A percentile compares a stretch with the other conserved stretches of the same genome.
phyloP scores from a whole-genome alignment of 2,329 filamentous ascomycete species.

The Madurella mycetomatis region DNA sequence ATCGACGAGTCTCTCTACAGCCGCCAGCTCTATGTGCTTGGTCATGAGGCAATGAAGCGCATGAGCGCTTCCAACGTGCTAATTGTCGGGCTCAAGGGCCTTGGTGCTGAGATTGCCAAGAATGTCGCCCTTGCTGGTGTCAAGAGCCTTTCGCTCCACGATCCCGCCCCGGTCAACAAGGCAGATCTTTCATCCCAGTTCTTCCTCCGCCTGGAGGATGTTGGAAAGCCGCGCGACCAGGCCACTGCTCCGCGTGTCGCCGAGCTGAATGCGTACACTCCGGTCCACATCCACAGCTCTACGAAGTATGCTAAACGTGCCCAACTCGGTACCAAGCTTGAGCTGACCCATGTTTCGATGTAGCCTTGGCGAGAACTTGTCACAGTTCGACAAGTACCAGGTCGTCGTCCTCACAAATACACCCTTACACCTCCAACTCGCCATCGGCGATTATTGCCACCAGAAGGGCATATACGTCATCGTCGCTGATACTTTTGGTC shows the following conservation, averaged over 20 bases:
- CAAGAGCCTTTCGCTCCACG: conserved; percentile 91
- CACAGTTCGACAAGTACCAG: conserved; percentile 85
- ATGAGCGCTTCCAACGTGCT: conserved; percentile 97
- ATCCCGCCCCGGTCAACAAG: conserved; percentile 77
- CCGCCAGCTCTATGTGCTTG: conserved; percentile 67
- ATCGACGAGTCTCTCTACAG: conserved; percentile 73
- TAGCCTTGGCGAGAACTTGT: conserved; percentile 70
- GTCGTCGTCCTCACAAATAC: conserved; percentile 87
- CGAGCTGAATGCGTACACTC: conserved; percentile 95
- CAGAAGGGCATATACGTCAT: conserved; percentile 88
- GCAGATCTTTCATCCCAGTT: conserved; percentile 95
- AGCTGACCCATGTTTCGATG: conserved; percentile 25
- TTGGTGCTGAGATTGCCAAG: conserved; percentile 98
- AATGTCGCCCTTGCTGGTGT: conserved; percentile 97
- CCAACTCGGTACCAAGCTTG: neutral
- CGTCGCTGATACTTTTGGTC: conserved; percentile 81
- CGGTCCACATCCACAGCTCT: conserved; percentile 71
- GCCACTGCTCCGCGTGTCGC: conserved; percentile 85
- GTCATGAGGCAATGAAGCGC: conserved; percentile 90
- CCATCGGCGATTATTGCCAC: conserved; percentile 90
- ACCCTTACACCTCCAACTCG: conserved; percentile 72
- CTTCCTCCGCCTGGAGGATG: conserved; percentile 83
- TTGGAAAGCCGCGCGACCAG: conserved; percentile 85
- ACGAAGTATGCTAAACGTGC: conserved; percentile 39
- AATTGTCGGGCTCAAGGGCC: conserved; percentile 83